Evolutionary conservation across 345 rosid species (phyloP).

Genomic region (Odontarrhena argentea): DNA sequence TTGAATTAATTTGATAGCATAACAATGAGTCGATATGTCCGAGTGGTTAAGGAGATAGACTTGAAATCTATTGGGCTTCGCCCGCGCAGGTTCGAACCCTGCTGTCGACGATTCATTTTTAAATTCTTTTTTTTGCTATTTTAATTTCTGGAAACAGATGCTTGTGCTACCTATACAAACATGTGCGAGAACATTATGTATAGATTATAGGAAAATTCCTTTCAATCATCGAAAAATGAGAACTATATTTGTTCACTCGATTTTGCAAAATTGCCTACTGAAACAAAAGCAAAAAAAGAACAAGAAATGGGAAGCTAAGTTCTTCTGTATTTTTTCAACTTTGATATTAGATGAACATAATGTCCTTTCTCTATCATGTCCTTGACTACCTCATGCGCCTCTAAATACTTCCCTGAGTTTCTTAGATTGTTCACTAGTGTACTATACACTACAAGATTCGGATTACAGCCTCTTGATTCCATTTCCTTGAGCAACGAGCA

Average conservation of each 20-base stretch:
- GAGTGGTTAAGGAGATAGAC: conserved; percentile 99
- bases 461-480: conserved; percentile 85
- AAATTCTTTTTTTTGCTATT: background rate
- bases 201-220: no score
- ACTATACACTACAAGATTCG: conserved; percentile 80
- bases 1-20: fast-evolving
- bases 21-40: conserved; percentile 75
- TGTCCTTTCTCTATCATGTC: conserved; percentile 74
- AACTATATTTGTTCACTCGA: conserved; percentile 16
- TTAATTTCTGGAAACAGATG: background rate
- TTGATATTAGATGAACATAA: conserved; percentile 53
- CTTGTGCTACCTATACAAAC: no score
- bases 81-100: conserved; percentile 92
- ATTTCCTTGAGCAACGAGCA: conserved; percentile 70
- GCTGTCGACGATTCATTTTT: conserved; percentile 57
- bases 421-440: conserved; percentile 63
- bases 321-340: conserved; percentile 40
- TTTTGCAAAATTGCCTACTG: conserved; percentile 1
- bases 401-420: conserved; percentile 74
- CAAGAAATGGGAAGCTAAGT: background rate
- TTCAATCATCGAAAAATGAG: background rate
- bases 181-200: no score
- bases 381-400: conserved; percentile 68
- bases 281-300: conserved; percentile 5
- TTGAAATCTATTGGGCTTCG: conserved; percentile 84